Conservation (phyloP, 805 yeast species). For the Diddensiella caesifluorescens region DNA sequence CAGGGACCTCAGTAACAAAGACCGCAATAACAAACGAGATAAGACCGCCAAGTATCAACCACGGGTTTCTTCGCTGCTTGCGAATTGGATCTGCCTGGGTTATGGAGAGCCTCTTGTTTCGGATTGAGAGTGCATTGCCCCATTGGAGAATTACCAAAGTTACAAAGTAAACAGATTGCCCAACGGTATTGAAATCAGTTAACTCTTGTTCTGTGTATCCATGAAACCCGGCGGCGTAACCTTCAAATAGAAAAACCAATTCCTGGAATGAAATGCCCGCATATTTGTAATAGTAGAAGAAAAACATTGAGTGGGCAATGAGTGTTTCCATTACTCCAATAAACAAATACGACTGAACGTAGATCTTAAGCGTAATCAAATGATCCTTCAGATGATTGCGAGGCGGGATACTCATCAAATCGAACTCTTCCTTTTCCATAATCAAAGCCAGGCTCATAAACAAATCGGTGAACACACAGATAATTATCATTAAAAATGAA, state of each 20-base stretch:
- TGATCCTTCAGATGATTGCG: slow-evolving; percentile 40
- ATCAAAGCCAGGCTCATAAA: slow-evolving; percentile 41
- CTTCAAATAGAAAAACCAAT: slow-evolving; percentile 29
- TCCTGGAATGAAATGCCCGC: slow-evolving; percentile 35
- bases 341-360: slow-evolving; percentile 40
- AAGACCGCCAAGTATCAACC: slow-evolving; percentile 32
- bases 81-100: slow-evolving; percentile 39
- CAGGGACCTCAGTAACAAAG: slow-evolving; percentile 41
- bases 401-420: slow-evolving; percentile 40
- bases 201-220: slow-evolving; percentile 24
- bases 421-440: slow-evolving; percentile 41
- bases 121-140: slow-evolving; percentile 40
- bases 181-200: slow-evolving; percentile 27
- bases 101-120: slow-evolving; percentile 40
- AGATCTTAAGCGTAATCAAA: slow-evolving; percentile 37
- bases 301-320: slow-evolving; percentile 38
- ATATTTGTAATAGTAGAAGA: slow-evolving; percentile 34
- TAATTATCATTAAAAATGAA: slow-evolving; percentile 48
- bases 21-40: slow-evolving; percentile 37
- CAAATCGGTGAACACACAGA: slow-evolving; percentile 46
- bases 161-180: slow-evolving; percentile 43
- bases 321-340: slow-evolving; percentile 41
- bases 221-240: slow-evolving; percentile 33
- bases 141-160: slow-evolving; percentile 45
- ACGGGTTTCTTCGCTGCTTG: slow-evolving; percentile 28